Percentiles rank a stretch among this genome's conserved stretches.
Evolutionary conservation across 257 asterid genomes (phyloP).

Genomic region (Plectranthus barbatus): DNA sequence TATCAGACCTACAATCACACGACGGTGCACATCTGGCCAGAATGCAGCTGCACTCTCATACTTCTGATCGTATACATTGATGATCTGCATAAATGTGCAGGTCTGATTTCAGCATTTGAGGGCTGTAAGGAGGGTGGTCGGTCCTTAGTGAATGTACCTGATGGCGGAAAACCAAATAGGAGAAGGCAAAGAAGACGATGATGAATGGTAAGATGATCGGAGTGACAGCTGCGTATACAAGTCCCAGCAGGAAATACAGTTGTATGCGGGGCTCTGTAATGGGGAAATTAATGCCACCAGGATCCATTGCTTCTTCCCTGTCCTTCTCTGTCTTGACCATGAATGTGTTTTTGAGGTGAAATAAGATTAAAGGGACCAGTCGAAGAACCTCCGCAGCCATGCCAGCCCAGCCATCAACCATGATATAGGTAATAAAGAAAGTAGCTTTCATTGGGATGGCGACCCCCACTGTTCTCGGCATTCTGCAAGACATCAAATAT

Average conservation of each 20-base stretch:
- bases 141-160: constrained; percentile 42
- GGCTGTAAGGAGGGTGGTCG: not conserved
- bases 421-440: constrained; percentile 77
- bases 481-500: constrained; percentile 37
- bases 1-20: constrained; percentile 57
- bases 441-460: constrained; percentile 95
- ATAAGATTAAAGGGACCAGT: constrained; percentile 54
- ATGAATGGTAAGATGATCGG: constrained; percentile 85
- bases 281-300: constrained; percentile 57
- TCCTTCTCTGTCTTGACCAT: constrained; percentile 88
- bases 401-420: constrained; percentile 99
- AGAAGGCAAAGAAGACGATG: constrained; percentile 69
- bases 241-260: constrained; percentile 75
- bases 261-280: constrained; percentile 76
- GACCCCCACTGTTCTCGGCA: constrained; percentile 78
- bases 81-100: constrained; percentile 43
- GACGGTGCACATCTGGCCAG: constrained; percentile 91
- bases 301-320: constrained; percentile 83
- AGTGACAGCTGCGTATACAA: constrained; percentile 66
- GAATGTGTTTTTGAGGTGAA: constrained; percentile 76
- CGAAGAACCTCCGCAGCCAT: constrained; percentile 83
- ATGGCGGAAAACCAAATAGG: constrained; percentile 79
- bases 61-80: constrained; percentile 81
- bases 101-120: not conserved
- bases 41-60: constrained; percentile 80